Conservation (phyloP, 2,329 filamentous ascomycete genomes). For the Aureobasidium sp. region DNA sequence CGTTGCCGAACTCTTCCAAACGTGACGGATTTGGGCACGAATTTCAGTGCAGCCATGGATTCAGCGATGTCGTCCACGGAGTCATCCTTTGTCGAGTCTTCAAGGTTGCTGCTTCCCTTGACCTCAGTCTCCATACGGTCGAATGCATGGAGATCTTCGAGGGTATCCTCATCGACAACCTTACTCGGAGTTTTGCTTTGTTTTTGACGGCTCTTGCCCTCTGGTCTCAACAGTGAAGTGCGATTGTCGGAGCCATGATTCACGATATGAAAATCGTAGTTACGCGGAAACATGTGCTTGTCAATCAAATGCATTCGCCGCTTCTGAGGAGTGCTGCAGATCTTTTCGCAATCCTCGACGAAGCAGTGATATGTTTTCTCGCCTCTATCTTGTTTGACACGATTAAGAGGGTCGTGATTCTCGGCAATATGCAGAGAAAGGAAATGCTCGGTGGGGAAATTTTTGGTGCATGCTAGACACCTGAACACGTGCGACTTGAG, state of each 20-base stretch:
- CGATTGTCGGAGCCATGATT: slow-evolving; percentile 84
- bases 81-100: not conserved
- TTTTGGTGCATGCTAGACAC: slow-evolving; percentile 75
- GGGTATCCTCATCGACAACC: not conserved
- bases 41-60: slow-evolving; percentile 65
- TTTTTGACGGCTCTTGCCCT: not conserved
- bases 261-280: slow-evolving; percentile 82
- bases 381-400: slow-evolving; percentile 65
- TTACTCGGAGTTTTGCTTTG: not conserved
- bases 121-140: not conserved
- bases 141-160: not conserved
- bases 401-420: slow-evolving; percentile 75
- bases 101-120: not conserved
- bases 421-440: slow-evolving; percentile 82
- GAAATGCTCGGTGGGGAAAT: slow-evolving; percentile 79
- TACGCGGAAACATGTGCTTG: slow-evolving; percentile 82
- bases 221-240: slow-evolving; percentile 66
- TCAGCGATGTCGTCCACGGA: slow-evolving; percentile 53
- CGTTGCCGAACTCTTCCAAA: slow-evolving; percentile 55
- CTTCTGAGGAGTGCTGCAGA: slow-evolving; percentile 77
- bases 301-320: slow-evolving; percentile 83
- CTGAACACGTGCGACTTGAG: slow-evolving; percentile 72
- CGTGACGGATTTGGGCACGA: slow-evolving; percentile 60
- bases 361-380: slow-evolving; percentile 93
- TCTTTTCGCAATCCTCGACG: slow-evolving; percentile 76